Conservation (phyloP, 2,329 filamentous ascomycete species). For the Thelonectria olida region DNA sequence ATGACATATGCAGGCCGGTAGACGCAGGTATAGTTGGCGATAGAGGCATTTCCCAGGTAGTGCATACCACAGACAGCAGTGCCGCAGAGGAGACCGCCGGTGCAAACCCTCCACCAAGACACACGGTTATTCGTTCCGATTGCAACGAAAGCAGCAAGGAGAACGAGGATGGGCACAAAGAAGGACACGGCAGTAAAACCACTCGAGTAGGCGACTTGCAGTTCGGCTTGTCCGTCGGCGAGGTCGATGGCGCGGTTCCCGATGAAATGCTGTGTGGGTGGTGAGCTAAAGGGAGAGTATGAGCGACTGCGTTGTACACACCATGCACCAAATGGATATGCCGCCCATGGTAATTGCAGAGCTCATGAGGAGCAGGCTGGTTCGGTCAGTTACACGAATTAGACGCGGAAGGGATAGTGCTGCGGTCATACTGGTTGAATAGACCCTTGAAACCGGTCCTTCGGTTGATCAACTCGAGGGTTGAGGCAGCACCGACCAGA, state of each 20-base stretch:
- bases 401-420: not conserved
- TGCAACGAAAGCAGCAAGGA: conserved; percentile 76
- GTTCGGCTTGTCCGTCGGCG: conserved; percentile 64
- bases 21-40: conserved; percentile 76
- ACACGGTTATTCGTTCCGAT: conserved; percentile 69
- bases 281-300: conserved; percentile 11
- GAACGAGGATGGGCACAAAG: conserved; percentile 79
- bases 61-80: conserved; percentile 86
- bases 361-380: conserved; percentile 69
- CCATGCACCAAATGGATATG: conserved; percentile 78
- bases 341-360: conserved; percentile 78
- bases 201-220: conserved; percentile 79
- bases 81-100: conserved; percentile 76
- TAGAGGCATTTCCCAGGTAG: conserved; percentile 86
- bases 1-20: conserved; percentile 70
- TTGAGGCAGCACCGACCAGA: conserved; percentile 79
- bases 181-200: conserved; percentile 81
- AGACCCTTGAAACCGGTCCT: conserved; percentile 74
- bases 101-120: conserved; percentile 64
- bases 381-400: conserved; percentile 1
- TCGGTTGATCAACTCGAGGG: conserved; percentile 82
- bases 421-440: conserved; percentile 70
- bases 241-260: conserved; percentile 83
- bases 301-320: conserved; percentile 39
- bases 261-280: conserved; percentile 57